Conservation (phyloP, 78 protist genomes). For the Isochrysis galbana region DNA sequence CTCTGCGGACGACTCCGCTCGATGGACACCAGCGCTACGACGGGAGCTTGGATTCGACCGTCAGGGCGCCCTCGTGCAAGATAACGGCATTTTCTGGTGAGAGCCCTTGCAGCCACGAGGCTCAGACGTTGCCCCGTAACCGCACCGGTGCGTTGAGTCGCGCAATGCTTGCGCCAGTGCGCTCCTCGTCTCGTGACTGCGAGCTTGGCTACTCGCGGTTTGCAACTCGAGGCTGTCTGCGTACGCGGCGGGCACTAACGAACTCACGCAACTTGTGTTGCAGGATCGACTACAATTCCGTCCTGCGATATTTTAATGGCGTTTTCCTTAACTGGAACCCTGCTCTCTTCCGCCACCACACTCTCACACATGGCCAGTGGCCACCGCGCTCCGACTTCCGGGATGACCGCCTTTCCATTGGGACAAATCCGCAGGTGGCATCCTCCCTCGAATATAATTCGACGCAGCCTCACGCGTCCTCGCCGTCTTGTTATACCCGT, state of each 20-base stretch:
- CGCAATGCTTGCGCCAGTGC: too few species aligned
- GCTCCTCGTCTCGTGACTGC: too few species aligned
- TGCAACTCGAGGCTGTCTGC: too few species aligned
- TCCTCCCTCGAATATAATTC: too few species aligned
- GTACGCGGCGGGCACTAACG: too few species aligned
- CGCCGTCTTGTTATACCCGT: too few species aligned
- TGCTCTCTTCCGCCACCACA: neutral
- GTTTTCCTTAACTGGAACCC: conserved; percentile 52
- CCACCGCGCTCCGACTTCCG: neutral
- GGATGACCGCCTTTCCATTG: neutral
- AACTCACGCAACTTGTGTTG: too few species aligned
- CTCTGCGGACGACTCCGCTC: conserved; percentile 6
- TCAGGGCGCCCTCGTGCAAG: neutral
- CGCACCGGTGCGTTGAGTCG: too few species aligned
- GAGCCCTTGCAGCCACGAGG: too few species aligned
- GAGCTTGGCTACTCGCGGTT: too few species aligned
- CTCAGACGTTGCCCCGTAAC: too few species aligned
- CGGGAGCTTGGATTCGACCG: conserved; percentile 2
- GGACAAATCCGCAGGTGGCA: conserved; percentile 33
- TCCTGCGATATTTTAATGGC: neutral
- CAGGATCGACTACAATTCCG: conserved; percentile 42
- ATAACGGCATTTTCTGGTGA: conserved; percentile 60
- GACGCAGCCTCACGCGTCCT: too few species aligned
- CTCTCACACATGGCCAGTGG: neutral
- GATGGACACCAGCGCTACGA: conserved; percentile 47